These are phyloP conservation scores for Agapanthus africanus DNA, from an alignment of 106 monocot genomes.

Conservation along the genomic window DNA sequence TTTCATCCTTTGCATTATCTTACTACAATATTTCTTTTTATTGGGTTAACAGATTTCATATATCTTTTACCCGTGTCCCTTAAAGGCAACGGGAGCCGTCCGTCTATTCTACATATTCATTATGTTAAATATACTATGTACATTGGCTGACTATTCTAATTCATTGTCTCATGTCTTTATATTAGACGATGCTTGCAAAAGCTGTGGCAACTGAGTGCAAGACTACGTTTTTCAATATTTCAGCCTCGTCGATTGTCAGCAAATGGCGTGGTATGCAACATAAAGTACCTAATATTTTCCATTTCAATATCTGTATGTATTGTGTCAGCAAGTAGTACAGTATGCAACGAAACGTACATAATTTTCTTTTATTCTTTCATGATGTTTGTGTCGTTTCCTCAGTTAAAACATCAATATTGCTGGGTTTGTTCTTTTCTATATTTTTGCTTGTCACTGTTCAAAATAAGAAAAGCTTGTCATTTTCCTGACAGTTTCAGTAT, in stretches of 20 bases:
- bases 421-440: too few relatives aligned
- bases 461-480: too few relatives aligned
- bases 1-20: not conserved
- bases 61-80: not conserved
- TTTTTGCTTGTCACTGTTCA: too few relatives aligned
- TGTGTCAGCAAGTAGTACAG: too few relatives aligned
- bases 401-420: not conserved
- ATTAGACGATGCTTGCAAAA: slow-evolving; percentile 98
- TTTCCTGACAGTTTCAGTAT: too few relatives aligned
- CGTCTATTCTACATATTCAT: not conserved
- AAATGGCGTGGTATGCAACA: slow-evolving; percentile 91
- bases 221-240: slow-evolving; percentile 98
- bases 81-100: not conserved
- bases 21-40: not conserved
- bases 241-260: slow-evolving; percentile 98
- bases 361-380: not conserved
- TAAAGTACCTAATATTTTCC: too few relatives aligned
- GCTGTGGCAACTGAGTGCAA: slow-evolving; percentile 99
- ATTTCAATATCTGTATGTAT: too few relatives aligned
- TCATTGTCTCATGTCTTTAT: slow-evolving; percentile 12
- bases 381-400: not conserved
- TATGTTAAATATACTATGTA: slow-evolving; percentile 2
- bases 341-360: not conserved
- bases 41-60: not conserved
- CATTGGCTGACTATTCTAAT: not conserved